phyloP scores from a whole-genome alignment of 2,329 filamentous ascomycete genomes.

The Cladophialophora psammophila region DNA sequence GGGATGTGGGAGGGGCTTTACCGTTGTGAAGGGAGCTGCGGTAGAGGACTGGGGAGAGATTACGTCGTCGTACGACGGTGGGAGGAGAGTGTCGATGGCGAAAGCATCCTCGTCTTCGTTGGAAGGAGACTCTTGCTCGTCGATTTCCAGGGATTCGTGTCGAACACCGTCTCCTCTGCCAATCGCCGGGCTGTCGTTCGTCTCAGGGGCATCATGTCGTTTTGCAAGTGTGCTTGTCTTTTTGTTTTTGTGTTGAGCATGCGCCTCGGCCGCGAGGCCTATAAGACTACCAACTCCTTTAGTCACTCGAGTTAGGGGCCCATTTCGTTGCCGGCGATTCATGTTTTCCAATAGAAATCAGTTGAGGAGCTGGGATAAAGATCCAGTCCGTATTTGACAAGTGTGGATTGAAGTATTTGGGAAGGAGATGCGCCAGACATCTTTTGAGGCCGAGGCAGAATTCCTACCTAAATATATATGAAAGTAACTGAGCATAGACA shows the following conservation, averaged over 20 bases:
- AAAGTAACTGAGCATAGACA: not conserved
- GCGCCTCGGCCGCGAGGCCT: conserved; percentile 9
- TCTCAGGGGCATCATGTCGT: not conserved
- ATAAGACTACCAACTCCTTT: conserved; percentile 7
- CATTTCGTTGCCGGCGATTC: not conserved
- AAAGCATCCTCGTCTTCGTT: not conserved
- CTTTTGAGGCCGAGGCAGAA: not conserved
- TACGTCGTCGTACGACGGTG: not conserved
- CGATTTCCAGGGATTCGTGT: not conserved
- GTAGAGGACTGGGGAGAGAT: not conserved
- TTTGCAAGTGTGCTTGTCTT: not conserved
- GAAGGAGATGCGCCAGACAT: not conserved
- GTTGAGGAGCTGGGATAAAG: not conserved
- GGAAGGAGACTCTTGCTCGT: not conserved
- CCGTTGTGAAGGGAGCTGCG: not conserved
- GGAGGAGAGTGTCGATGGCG: not conserved
- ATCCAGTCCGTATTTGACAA: not conserved
- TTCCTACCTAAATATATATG: not conserved
- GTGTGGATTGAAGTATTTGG: not conserved
- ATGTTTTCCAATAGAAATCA: not conserved
- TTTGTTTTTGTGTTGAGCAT: conserved; percentile 10
- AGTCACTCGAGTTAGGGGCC: not conserved
- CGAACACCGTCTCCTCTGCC: not conserved
- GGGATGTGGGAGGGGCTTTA: conserved; percentile 1
- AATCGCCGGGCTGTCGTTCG: not conserved